A percentile compares a stretch with the other conserved stretches of the same genome.
Evolutionary conservation across 768 basidiomycete genomes (phyloP).

Genomic region (Mycena polygramma): DNA sequence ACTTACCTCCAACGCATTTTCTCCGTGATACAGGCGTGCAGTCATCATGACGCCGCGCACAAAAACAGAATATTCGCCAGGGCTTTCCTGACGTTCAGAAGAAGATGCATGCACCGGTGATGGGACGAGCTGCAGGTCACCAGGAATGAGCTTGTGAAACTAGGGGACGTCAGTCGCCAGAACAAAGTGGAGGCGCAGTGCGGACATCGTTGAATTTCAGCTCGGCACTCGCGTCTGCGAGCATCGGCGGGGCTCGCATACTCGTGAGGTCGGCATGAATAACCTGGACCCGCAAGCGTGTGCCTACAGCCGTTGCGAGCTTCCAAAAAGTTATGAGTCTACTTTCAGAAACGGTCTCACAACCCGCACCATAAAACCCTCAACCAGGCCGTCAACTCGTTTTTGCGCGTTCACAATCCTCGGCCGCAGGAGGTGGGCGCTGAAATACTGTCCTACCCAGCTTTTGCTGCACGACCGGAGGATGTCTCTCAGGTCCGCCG

Average conservation of each 20-base stretch:
- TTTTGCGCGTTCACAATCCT: constrained; percentile 7
- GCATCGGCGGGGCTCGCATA: neutral
- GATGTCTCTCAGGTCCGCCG: constrained; percentile 6
- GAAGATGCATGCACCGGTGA: neutral
- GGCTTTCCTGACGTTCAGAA: neutral
- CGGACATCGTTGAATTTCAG: constrained; percentile 10
- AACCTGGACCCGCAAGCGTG: constrained; percentile 7
- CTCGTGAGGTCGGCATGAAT: constrained; percentile 3
- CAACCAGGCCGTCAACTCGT: constrained; percentile 12
- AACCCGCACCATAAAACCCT: constrained; percentile 18
- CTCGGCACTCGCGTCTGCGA: neutral
- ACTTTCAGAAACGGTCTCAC: neutral
- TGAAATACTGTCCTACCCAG: constrained; percentile 20
- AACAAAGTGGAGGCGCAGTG: neutral
- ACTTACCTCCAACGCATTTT: constrained; percentile 10
- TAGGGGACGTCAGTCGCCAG: neutral
- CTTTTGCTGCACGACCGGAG: neutral
- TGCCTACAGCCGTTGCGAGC: constrained; percentile 11
- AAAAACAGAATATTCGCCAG: constrained; percentile 3
- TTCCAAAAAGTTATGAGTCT: neutral
- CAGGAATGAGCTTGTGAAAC: constrained; percentile 22
- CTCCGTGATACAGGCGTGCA: constrained; percentile 8
- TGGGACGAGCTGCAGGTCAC: constrained; percentile 4
- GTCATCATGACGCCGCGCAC: constrained; percentile 13
- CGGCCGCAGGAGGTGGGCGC: neutral